A percentile compares a stretch with the other conserved stretches of the same genome.
Conservation (phyloP, 768 basidiomycete genomes). For the Mycena venus region DNA sequence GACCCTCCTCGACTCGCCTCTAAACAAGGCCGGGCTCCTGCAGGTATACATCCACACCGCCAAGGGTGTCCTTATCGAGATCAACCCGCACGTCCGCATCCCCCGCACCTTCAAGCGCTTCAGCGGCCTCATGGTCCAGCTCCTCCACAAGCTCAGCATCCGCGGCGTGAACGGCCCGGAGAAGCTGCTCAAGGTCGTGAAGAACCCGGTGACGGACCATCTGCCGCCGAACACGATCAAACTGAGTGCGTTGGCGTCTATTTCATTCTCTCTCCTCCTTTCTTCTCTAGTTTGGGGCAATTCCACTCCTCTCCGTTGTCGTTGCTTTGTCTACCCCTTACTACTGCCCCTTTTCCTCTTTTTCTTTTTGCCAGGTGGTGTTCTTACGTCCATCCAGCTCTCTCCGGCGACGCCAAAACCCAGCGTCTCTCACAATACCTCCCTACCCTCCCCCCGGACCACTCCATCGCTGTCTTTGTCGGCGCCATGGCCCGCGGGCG, state of each 20-base stretch:
- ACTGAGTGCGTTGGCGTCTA: conserved; percentile 74
- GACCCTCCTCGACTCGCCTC: conserved; percentile 95
- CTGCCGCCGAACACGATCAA: conserved; percentile 96
- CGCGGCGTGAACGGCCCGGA: conserved; percentile 97
- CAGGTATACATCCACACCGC: conserved; percentile 99
- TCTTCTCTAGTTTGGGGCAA: too few species aligned
- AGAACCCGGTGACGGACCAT: conserved; percentile 97
- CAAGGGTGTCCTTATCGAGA: conserved; percentile 95
- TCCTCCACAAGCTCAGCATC: conserved; percentile 95
- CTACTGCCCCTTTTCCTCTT: neutral
- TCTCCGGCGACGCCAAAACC: conserved; percentile 92
- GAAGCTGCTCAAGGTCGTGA: conserved; percentile 97
- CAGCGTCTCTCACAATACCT: conserved; percentile 87
- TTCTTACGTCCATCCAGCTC: conserved; percentile 60
- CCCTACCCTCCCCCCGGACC: conserved; percentile 86
- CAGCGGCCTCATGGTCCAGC: conserved; percentile 98
- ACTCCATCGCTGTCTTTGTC: conserved; percentile 94
- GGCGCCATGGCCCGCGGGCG: conserved; percentile 98
- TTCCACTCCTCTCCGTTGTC: too few species aligned
- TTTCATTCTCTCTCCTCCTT: neutral
- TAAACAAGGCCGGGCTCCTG: conserved; percentile 96
- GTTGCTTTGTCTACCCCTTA: too few species aligned
- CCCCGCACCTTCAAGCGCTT: conserved; percentile 99
- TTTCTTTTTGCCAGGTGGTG: neutral
- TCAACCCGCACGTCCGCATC: conserved; percentile 97